Conservation (phyloP, 2,329 filamentous ascomycete species). For the Neofusicoccum sp. region DNA sequence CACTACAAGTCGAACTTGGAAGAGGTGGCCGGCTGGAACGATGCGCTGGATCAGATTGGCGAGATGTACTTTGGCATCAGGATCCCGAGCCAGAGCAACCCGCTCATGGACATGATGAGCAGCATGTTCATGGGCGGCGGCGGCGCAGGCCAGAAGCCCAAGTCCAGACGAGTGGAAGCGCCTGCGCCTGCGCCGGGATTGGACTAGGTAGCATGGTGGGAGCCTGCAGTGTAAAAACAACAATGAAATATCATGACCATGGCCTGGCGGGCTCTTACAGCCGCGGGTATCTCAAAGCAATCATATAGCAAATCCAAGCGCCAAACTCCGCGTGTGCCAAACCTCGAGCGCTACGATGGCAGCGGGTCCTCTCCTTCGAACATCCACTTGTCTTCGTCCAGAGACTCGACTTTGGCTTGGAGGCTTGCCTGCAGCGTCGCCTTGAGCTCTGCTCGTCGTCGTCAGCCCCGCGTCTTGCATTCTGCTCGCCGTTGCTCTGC, state of each 20-base stretch:
- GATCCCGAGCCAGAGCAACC: conserved; percentile 85
- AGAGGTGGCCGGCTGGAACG: conserved; percentile 76
- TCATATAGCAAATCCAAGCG: not conserved
- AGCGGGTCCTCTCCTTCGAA: conserved; percentile 65
- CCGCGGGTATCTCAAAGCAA: conserved; percentile 8
- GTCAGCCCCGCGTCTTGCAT: not conserved
- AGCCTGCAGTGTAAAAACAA: not conserved
- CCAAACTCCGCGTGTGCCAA: not conserved
- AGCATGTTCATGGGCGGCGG: conserved; percentile 81
- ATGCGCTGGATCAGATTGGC: conserved; percentile 76
- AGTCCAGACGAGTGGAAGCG: conserved; percentile 48
- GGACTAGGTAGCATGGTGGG: conserved; percentile 26
- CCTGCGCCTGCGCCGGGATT: conserved; percentile 35
- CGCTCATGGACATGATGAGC: conserved; percentile 97
- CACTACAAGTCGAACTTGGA: conserved; percentile 79
- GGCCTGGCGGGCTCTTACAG: not conserved
- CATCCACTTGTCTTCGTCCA: conserved; percentile 89
- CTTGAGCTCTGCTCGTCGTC: conserved; percentile 42
- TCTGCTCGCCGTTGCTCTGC: too few species aligned
- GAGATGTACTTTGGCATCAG: conserved; percentile 97
- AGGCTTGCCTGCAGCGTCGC: conserved; percentile 61
- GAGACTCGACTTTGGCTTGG: conserved; percentile 66
- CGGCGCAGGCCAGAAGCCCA: conserved; percentile 41
- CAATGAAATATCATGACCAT: conserved; percentile 8
- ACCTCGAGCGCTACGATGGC: not conserved